phyloP scores from a whole-genome alignment of 768 basidiomycete species.

The Dioszegia crocea region DNA sequence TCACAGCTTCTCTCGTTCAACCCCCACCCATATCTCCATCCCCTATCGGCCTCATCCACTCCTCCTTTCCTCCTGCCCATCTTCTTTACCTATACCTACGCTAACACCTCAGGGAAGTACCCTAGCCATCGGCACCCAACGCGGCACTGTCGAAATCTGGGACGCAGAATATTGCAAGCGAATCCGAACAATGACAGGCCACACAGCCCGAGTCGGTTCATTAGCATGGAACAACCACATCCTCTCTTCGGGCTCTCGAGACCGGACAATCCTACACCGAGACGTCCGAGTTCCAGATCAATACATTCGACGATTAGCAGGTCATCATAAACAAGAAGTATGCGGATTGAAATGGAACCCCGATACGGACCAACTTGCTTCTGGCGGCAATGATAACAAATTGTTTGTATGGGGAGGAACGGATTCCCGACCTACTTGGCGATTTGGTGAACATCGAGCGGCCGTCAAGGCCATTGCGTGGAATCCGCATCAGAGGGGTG shows the following conservation, averaged over 20 bases:
- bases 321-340: slow-evolving; percentile 71
- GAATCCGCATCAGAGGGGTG: slow-evolving; percentile 89
- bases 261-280: slow-evolving; percentile 83
- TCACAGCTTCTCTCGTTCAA: too few species aligned
- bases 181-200: slow-evolving; percentile 80
- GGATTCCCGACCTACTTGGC: slow-evolving; percentile 68
- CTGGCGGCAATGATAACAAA: slow-evolving; percentile 98
- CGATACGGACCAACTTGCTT: slow-evolving; percentile 63
- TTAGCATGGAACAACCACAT: slow-evolving; percentile 89
- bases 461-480: slow-evolving; percentile 98
- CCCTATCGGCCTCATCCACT: too few species aligned
- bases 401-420: slow-evolving; percentile 94
- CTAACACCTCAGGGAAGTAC: slow-evolving; percentile 61
- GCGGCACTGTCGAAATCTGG: slow-evolving; percentile 85
- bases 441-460: slow-evolving; percentile 93
- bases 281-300: slow-evolving; percentile 74
- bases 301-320: slow-evolving; percentile 61
- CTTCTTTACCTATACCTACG: not conserved
- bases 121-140: slow-evolving; percentile 87
- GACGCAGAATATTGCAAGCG: slow-evolving; percentile 73
- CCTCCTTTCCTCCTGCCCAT: too few species aligned
- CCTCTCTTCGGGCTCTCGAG: slow-evolving; percentile 83
- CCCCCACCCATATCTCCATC: too few species aligned
- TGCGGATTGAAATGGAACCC: slow-evolving; percentile 91
- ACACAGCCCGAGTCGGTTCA: slow-evolving; percentile 83